Evolutionary conservation across 1,139 yeast genomes (phyloP), one percentile per base, ranked within the genome.

Genomic region (Geotrichum candidum): DNA sequence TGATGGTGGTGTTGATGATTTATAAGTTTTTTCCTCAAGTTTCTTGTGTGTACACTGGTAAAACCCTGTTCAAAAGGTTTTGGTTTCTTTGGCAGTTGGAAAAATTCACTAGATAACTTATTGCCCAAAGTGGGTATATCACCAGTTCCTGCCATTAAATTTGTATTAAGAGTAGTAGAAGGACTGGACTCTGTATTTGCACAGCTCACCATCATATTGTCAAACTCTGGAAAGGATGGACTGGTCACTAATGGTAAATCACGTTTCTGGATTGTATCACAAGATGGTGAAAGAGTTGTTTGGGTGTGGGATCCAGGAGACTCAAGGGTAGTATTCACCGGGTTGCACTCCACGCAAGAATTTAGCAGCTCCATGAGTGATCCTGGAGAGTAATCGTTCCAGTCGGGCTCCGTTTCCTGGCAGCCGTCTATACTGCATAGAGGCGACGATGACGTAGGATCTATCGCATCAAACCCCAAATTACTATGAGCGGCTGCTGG

Each of bases 1-100:
- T 15, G 35, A 46, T 52, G 53, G 35, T 54, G 51, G 45, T 58
- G 56, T 2, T 55, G 60, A 23, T 38, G 60, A 10, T 56, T 27
- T 22, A 41, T 53, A 11, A 53, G 35, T n/a, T 45, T 56, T 48
- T 48, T 51, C 10, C 13, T 51, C 38, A 18, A 33, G 15, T 15
- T 29, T 29, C 13, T 29, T 2, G 33, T 15, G 33, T 25, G 6
- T 2, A 51, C 22, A 22, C 33, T 29, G 18, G 15, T 41, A 6
- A 41, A 15, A 15, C 6, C 5, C 15, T 41, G 46, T 41, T 41
- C 46, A 13, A 22, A 41, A 41, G 22, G 46, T 18, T 2, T 41
- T 41, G 46, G 46, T n/a, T 41, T 41, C 15, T 41, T 41, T 41
- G 46, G 46, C 15, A 41, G 46, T 41, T 41, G 46, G 15, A 41